Evolutionary conservation across 1,139 yeast species (phyloP), one percentile per base, ranked within the genome.

Genomic region (Yamadazyma pseudoaaseri): DNA sequence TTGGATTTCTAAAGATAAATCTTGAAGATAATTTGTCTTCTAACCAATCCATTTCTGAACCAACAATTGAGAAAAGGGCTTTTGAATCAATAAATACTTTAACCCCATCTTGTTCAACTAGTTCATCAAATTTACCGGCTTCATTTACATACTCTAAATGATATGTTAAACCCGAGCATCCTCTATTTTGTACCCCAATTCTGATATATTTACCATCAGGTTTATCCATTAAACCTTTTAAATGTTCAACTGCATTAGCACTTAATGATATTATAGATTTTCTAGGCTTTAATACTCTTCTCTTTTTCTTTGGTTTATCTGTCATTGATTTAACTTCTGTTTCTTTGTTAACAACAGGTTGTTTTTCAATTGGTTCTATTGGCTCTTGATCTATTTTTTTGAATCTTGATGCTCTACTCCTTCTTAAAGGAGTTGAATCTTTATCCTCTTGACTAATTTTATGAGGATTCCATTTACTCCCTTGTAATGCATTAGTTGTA

Each of bases 21-120:
- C 95, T 76, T 12, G 95, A 81, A 23, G 90, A 78, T 44, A 92
- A 69, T 60, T 87, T 89, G 56, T 92, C 97, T 54, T 92, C 97
- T 39, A 86, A 70, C 96, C 97, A 92, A 62, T 92, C 98, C 98
- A 92, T 92, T 61, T 89, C 96, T 3, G 95, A 84, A 1, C 98
- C 98, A 39, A 92, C 95, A 33, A 92, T 90, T 45, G 95, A 84
- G 58, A 92, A 90, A 40, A 92, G 70, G 2, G 98, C 97, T 60
- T 92, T 92, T 17, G 97, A 89, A 58, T 92, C 98, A 37, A 92
- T 87, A 42, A 90, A 72, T 4, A 92, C 95, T 60, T 81, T 86
- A 30, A 92, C 95, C 17, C 95, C 97, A 49, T 89, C 96, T 61
- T 90, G 97, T 47, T 79, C 86, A 12, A 92, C 86, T 41, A 82